These are phyloP conservation scores for Russula vinacea DNA, from an alignment of 768 basidiomycete species.

Conservation along the genomic window DNA sequence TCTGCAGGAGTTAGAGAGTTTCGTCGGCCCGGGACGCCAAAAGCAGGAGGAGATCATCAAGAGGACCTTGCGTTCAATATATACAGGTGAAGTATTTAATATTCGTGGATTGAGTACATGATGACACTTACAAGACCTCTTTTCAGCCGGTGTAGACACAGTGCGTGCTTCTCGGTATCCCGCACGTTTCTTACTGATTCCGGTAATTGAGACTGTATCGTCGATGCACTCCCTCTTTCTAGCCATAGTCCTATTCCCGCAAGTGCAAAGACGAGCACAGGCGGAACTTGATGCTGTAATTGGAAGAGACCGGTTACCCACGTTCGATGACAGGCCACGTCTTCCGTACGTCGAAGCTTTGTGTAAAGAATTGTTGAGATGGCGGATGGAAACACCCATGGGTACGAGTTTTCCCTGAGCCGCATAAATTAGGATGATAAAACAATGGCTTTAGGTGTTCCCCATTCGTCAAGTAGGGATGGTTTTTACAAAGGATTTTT, in stretches of 20 bases:
- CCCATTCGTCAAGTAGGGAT: constrained; percentile 10
- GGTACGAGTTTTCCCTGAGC: neutral
- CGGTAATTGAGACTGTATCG: constrained; percentile 9
- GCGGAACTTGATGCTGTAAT: constrained; percentile 34
- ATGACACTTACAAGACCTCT: neutral
- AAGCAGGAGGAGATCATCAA: neutral
- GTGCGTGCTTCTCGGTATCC: neutral
- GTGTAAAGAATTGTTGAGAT: constrained; percentile 1
- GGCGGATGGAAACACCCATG: neutral
- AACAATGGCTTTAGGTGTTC: neutral
- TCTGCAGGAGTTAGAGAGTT: constrained; percentile 6
- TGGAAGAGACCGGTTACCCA: constrained; percentile 34
- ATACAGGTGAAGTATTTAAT: neutral
- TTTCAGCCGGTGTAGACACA: constrained; percentile 18
- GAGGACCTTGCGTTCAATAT: constrained; percentile 6
- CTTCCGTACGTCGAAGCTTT: constrained; percentile 2
- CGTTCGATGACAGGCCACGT: constrained; percentile 31
- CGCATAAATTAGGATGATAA: neutral
- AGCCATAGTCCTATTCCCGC: constrained; percentile 6
- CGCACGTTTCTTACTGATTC: neutral
- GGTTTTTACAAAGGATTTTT: constrained; percentile 18
- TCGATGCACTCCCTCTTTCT: constrained; percentile 13
- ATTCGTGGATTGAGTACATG: neutral
- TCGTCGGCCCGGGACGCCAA: neutral
- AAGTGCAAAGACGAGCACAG: constrained; percentile 27